Conservation (phyloP, 305 asterid species). For the Coffea humblotiana region DNA sequence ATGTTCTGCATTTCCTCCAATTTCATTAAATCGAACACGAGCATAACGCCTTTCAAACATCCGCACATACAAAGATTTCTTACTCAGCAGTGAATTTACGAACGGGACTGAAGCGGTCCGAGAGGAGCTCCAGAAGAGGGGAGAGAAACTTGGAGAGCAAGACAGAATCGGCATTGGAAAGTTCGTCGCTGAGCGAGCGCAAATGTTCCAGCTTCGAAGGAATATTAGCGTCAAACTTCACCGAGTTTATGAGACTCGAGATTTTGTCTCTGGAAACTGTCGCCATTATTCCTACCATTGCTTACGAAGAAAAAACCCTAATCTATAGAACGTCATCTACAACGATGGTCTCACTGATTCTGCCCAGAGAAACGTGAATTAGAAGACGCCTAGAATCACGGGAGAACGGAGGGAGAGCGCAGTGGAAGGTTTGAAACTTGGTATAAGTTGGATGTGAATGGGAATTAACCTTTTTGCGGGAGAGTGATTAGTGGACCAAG, state of each 20-base stretch:
- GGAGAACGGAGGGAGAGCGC: neutral
- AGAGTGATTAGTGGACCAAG: neutral
- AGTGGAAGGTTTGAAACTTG: neutral
- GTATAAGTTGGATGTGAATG: neutral
- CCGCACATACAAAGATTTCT: neutral
- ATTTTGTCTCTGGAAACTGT: constrained; percentile 52
- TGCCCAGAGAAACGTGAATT: neutral
- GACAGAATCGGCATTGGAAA: constrained; percentile 46
- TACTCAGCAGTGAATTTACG: constrained; percentile 74
- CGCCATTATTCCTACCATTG: constrained; percentile 55
- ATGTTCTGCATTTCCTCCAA: neutral
- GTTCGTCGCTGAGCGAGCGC: constrained; percentile 59
- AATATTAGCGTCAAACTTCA: constrained; percentile 47
- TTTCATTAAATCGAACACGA: neutral
- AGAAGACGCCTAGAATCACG: neutral
- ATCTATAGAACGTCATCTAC: neutral
- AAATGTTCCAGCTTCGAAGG: constrained; percentile 62
- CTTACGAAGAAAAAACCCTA: constrained; percentile 32
- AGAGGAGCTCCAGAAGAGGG: constrained; percentile 59
- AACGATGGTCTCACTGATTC: neutral
- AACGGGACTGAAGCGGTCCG: constrained; percentile 69
- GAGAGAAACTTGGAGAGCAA: constrained; percentile 53
- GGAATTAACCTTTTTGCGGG: neutral
- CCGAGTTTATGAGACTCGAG: constrained; percentile 47
- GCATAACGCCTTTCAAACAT: neutral